Evolutionary conservation across 306 rosid species (phyloP), one percentile per base, ranked within the genome.

Genomic region (Pterocarpus macrocarpus): DNA sequence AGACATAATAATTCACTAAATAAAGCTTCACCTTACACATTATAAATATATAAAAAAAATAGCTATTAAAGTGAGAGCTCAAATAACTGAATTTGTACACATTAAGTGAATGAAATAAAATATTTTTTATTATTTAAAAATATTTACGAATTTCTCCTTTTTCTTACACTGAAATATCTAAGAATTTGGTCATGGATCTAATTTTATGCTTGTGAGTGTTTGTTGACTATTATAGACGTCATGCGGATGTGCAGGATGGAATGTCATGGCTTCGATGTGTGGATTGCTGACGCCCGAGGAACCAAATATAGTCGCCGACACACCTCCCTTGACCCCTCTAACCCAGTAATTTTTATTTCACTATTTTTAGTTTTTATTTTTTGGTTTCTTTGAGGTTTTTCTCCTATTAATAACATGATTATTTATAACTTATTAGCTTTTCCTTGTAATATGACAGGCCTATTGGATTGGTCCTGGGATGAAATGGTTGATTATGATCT

Each of bases 381-480:
- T 36, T n/a, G 9, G 6, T 17, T 35, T 58, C 57, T 43, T 34
- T 6, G 0, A 32, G 8, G 41, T 50, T 30, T 50, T 32, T 16
- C n/a, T 3, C 15, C 15, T 38, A 38, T 38, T 28, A 22, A 67
- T 53, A 3, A 15, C 33, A 2, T 71, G 3, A 36, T 35, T 32
- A 1, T 41, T 45, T 72, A 58, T 22, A 6, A 71, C 7, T 9
- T 65, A 47, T 11, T 30, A 28, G 49, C 50, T 34, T 53, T 28
- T 59, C 5, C 33, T 2, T 80, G 74, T 58, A 28, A 82, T 22
- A 28, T 84, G 77, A 2, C 85, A 93, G 98, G 71, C 14, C 0
- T 95, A 71, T 61, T 95, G 98, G 17, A 89, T 14, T 95, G 97
- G 97, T 81, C 94, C 0, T 92, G 90, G 90, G 98, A 95, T 78